A percentile compares a stretch with the other conserved stretches of the same genome.
Conservation (phyloP, 352 stramenopile genomes). For the Aphanomyces invadans region DNA sequence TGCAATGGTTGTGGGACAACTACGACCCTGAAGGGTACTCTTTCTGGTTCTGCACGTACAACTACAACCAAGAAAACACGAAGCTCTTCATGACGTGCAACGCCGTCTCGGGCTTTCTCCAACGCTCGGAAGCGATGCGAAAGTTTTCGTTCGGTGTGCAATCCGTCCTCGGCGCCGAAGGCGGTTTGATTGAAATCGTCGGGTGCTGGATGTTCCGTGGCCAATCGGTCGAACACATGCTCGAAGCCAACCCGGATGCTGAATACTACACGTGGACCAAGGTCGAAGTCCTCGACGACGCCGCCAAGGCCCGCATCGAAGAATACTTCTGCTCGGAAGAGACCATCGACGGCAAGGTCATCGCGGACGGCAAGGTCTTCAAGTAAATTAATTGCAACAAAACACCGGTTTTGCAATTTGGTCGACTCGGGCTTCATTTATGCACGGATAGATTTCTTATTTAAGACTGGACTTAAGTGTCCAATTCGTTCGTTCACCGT, state of each 20-base stretch:
- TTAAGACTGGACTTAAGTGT: too few species aligned
- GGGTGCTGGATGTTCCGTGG: constrained; percentile 88
- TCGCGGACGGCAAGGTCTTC: constrained; percentile 91
- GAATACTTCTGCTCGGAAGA: constrained; percentile 88
- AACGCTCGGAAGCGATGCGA: constrained; percentile 86
- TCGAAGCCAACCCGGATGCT: constrained; percentile 87
- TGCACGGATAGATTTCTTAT: too few species aligned
- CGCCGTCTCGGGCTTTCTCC: constrained; percentile 87
- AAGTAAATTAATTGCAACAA: constrained; percentile 72
- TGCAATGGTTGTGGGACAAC: constrained; percentile 88
- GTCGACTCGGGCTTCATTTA: too few species aligned
- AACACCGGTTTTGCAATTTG: too few species aligned
- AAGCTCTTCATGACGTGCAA: constrained; percentile 92
- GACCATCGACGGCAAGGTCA: constrained; percentile 80
- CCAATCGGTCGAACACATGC: constrained; percentile 77
- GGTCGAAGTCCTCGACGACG: constrained; percentile 55
- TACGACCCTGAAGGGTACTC: constrained; percentile 86
- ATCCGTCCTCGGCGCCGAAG: constrained; percentile 56
- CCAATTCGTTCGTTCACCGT: not conserved
- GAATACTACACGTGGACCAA: constrained; percentile 91
- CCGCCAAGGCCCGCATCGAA: constrained; percentile 66
- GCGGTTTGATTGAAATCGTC: constrained; percentile 77
- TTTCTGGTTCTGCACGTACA: constrained; percentile 89
- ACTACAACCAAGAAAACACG: constrained; percentile 91
- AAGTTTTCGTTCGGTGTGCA: constrained; percentile 91